A percentile compares a stretch with the other conserved stretches of the same genome.
phyloP scores from a whole-genome alignment of 2,329 filamentous ascomycete genomes.

The Neurospora sp. region DNA sequence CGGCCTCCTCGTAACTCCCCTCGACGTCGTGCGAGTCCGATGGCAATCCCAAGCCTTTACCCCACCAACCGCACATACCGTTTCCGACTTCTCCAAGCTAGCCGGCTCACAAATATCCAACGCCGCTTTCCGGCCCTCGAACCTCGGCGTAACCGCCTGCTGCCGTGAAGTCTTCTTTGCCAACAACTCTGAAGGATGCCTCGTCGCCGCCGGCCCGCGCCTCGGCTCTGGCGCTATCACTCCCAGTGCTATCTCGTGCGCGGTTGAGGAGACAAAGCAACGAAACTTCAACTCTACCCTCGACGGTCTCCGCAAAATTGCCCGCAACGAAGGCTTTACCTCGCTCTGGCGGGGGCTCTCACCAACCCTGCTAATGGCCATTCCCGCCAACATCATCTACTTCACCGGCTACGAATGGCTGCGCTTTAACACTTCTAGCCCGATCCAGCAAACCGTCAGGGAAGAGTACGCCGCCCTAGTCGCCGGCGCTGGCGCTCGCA shows the following conservation, averaged over 20 bases:
- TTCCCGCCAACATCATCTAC: slow-evolving; percentile 96
- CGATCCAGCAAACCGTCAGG: slow-evolving; percentile 52
- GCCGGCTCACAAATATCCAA: slow-evolving; percentile 44
- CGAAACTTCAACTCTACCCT: slow-evolving; percentile 82
- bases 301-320: slow-evolving; percentile 89
- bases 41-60: slow-evolving; percentile 68
- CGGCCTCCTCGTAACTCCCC: slow-evolving; percentile 81
- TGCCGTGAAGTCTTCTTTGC: slow-evolving; percentile 97
- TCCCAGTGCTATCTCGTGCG: slow-evolving; percentile 48
- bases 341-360: slow-evolving; percentile 89
- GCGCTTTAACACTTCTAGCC: slow-evolving; percentile 62
- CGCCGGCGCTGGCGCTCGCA: slow-evolving; percentile 68
- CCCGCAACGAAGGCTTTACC: slow-evolving; percentile 76
- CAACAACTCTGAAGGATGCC: slow-evolving; percentile 72
- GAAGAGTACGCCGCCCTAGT: slow-evolving; percentile 71
- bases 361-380: slow-evolving; percentile 88
- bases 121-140: slow-evolving; percentile 57
- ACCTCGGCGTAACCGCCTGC: slow-evolving; percentile 86
- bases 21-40: slow-evolving; percentile 93
- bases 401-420: slow-evolving; percentile 98
- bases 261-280: slow-evolving; percentile 76
- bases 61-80: slow-evolving; percentile 31
- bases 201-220: slow-evolving; percentile 50
- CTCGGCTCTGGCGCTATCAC: slow-evolving; percentile 31
- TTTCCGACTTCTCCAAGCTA: slow-evolving; percentile 41